Evolutionary conservation across 2,329 filamentous ascomycete genomes (phyloP), one percentile per base, ranked within the genome.

Genomic region (Penicillium sp.): DNA sequence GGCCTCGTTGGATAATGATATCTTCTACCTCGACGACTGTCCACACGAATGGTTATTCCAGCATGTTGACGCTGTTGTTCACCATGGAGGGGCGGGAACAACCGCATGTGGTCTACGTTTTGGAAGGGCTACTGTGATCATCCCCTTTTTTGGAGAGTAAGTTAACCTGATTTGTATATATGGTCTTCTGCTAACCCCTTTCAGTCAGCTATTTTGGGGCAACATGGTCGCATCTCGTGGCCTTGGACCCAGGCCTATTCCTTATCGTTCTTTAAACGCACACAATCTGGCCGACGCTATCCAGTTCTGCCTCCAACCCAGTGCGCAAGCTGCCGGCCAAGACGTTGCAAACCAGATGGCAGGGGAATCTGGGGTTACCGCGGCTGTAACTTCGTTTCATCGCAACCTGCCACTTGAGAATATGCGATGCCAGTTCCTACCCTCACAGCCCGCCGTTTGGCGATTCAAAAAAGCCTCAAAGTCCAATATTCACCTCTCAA

Each of bases 31-130:
- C 58, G 82, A 76, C 4, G 81, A 85, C 55, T 80, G 78, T 48
- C 83, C 82, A 1, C 82, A 84, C 49, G 80, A 84, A 54, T 85
- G 83, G 83, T 71, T 85, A 0, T 86, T 85, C 58, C 75, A 81
- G 55, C 75, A 77, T 13, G 81, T 85, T 1, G 75, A 79, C 0
- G 77, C 76, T 11, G 83, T 86, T 0, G 76, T 86, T 0, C 83
- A 86, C 57, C 83, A 86, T 50, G 83, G 83, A 21, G 83, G 83
- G 8, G 83, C 83, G 10, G 83, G 83, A 3, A 85, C 82, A 0
- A 85, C 83, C 2, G 82, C 83, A 2, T 79, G 77, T 36, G 82
- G 83, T 0, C 73, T 86, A 3, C 66, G 73, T 2, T 74, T 80
- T 46, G 82, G 77, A 0, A 69, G 74, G 14, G 82, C 83, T 0